Evolutionary conservation across 805 yeast species (phyloP), one percentile per base, ranked within the genome.

Genomic region (Pichia occidentalis): DNA sequence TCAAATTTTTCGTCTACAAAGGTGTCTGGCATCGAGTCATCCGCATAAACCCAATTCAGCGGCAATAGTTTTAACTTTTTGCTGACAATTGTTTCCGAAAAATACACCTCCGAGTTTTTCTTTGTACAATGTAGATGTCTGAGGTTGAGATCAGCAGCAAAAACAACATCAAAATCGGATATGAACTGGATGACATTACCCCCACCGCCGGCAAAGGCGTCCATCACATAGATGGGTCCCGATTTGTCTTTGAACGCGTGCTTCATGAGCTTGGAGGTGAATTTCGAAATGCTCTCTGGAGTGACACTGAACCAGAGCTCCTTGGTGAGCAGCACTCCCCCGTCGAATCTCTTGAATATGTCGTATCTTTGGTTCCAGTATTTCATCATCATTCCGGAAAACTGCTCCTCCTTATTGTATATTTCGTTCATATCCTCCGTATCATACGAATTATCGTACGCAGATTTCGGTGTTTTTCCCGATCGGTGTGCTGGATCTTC

Each of bases 261-360:
- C 34, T 63, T 57, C n/a, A 78, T 59, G 37, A 75, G 66, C 37
- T 67, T 65, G 0, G 87, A 80, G 0, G 71, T 58, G 47, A 75
- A 75, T 7, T 62, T 59, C 1, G 95, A 94, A 2, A 83, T 63
- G 2, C 56, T 50, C 51, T 87, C 96, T 0, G 95, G 87, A 0
- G 97, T 87, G 5, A 86, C 95, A 40, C 90, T 79, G 56, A 68
- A 88, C 92, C 95, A 84, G 35, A 86, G 67, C 52, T 80, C 90
- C 12, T 72, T 64, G 1, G 81, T 80, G 64, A 88, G 65, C 37
- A 66, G 66, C 2, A 86, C 67, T 0, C 90, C 88, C 5, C 75
- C 71, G 49, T 83, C 85, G 46, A 67, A 82, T 45, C 60, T 64
- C 5, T 73, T 60, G 53, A 86, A 87, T 11, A 87, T 53, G 11